Conservation (phyloP, 2,329 filamentous ascomycete species). For the Diaporthe citri region DNA sequence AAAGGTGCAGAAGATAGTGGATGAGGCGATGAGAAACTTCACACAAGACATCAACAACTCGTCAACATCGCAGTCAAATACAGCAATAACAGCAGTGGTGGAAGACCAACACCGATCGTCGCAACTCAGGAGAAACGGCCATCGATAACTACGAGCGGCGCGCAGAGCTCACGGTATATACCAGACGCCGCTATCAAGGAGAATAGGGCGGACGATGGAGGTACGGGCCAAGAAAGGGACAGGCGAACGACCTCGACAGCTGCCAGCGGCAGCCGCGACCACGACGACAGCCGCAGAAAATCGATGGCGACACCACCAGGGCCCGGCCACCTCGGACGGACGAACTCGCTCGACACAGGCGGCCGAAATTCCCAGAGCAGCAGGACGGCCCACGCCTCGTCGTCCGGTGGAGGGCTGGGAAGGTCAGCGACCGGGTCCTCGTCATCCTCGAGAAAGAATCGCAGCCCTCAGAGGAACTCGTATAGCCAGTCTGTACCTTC, state of each 20-base stretch:
- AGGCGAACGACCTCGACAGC: slow-evolving; percentile 24
- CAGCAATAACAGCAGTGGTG: slow-evolving; percentile 1
- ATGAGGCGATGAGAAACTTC: slow-evolving; percentile 68
- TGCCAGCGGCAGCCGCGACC: slow-evolving; percentile 30
- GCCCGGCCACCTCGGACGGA: slow-evolving; percentile 30
- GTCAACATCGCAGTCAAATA: slow-evolving; percentile 9
- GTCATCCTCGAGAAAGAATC: slow-evolving; percentile 35
- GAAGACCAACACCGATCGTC: slow-evolving; percentile 27
- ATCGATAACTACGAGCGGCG: slow-evolving; percentile 10
- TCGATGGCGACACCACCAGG: slow-evolving; percentile 27
- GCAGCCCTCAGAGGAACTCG: slow-evolving; percentile 38
- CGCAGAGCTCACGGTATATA: slow-evolving; percentile 32
- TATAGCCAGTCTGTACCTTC: slow-evolving; percentile 36
- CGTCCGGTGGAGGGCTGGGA: slow-evolving; percentile 8
- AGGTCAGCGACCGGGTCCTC: slow-evolving; percentile 11
- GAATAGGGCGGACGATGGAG: slow-evolving; percentile 18
- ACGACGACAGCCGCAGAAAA: slow-evolving; percentile 31
- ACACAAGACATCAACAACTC: slow-evolving; percentile 42
- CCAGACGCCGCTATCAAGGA: slow-evolving; percentile 29
- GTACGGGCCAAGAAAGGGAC: slow-evolving; percentile 18
- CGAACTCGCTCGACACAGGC: slow-evolving; percentile 31
- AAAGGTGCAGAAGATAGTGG: slow-evolving; percentile 69
- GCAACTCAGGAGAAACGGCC: slow-evolving; percentile 28
- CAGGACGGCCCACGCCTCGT: slow-evolving; percentile 20
- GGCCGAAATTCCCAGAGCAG: slow-evolving; percentile 15